Base-by-base conservation (phyloP, 2,329 filamentous ascomycete genomes). In the Calonectria hongkongensis region DNA sequence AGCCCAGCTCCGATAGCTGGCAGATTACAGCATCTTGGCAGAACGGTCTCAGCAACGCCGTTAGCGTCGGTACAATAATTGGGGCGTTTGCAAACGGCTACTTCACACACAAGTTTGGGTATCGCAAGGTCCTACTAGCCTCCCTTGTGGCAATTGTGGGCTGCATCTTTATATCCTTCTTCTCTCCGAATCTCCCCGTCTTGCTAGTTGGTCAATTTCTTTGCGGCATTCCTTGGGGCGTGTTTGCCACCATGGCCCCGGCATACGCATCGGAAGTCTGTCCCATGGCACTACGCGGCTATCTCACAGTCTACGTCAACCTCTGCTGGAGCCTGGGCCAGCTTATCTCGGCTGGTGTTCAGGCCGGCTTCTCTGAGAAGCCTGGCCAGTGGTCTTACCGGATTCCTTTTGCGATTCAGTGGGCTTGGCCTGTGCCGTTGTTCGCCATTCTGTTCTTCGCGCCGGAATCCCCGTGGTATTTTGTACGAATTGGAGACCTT, bases 401-500 rank as follows among this genome's bases (percentile, higher is more conserved):
- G 47, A 81, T 84, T 33, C 83, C 83, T 12, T 84, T 84, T 70
- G 82, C 79, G 3, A 71, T 83, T 7, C 82, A 84, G 71, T 84
- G 83, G 83, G 63, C 79, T 3, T 82, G 81, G 80, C 80, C 81
- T 2, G 25, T 82, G 1, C 74, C 79, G 0, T 76, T 83, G 3
- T 68, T 80, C 27, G 73, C 79, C 8, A 75, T 76, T 6, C 71
- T 79, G 21, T 79, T 65, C 18, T 75, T 82, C 39, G 78, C 79
- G 0, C 82, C 82, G 2, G 82, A 83, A 68, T 81, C 78, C 16
- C 82, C 82, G 16, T 83, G 81, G 82, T 82, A 83, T 81, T 81
- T 84, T n/a, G 83, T 87, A 7, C 83, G 86, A 6, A 81, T 84
- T 15, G 83, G 83, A 13, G 78, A 70, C 21, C 45, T 71, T n/a